These are phyloP conservation scores for Exophiala oligosperma DNA, from an alignment of 2,329 filamentous ascomycete genomes.

Conservation along the genomic window DNA sequence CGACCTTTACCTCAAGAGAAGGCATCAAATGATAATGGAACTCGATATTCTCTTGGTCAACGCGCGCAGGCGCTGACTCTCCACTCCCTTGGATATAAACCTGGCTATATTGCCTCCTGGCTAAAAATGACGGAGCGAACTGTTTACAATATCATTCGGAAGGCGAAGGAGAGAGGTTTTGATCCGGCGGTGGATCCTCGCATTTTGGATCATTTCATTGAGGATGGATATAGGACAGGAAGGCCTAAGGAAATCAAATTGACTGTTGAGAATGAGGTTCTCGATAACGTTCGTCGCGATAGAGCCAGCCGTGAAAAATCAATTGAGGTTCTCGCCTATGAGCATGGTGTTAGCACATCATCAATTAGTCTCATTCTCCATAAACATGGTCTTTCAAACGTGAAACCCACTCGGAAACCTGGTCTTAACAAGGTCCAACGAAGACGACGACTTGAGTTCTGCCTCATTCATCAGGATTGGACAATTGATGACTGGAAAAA, in stretches of 20 bases:
- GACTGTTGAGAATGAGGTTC: not conserved
- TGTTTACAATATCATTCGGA: conserved; percentile 28
- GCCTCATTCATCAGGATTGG: conserved; percentile 21
- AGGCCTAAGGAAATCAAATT: conserved; percentile 1
- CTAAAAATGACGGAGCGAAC: not conserved
- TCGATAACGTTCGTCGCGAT: conserved; percentile 8
- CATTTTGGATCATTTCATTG: conserved; percentile 16
- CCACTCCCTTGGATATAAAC: not conserved
- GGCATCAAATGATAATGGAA: not conserved
- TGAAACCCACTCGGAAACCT: conserved; percentile 24
- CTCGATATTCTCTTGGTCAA: not conserved
- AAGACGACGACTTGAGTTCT: conserved; percentile 16
- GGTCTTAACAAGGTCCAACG: conserved; percentile 13
- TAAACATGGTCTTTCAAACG: conserved; percentile 11
- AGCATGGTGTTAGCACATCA: conserved; percentile 3
- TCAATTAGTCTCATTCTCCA: conserved; percentile 11
- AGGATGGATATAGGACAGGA: conserved; percentile 3
- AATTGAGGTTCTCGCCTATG: conserved; percentile 17
- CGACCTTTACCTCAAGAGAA: not conserved
- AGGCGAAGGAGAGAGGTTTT: conserved; percentile 12
- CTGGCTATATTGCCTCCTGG: not conserved
- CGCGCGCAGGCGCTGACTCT: conserved; percentile 1
- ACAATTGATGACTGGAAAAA: conserved; percentile 29
- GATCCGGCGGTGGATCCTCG: conserved; percentile 2
- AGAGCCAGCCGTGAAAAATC: conserved; percentile 18